phyloP scores from a whole-genome alignment of 441 rosid species.

The Corymbia citriodora region DNA sequence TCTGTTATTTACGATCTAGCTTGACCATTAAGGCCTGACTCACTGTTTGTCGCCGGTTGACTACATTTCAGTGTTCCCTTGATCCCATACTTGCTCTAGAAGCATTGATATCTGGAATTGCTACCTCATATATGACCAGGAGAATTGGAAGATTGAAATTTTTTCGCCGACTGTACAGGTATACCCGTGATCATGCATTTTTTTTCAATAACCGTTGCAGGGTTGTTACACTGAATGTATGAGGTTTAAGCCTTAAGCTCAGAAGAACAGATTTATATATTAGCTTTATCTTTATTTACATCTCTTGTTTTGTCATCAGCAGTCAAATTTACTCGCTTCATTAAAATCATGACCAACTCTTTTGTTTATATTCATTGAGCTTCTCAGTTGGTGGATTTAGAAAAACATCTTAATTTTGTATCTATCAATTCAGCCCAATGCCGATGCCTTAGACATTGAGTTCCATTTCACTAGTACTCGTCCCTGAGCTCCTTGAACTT shows the following conservation, averaged over 20 bases:
- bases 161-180: conserved; percentile 45
- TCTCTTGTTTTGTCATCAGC: neutral
- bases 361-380: neutral
- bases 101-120: conserved; percentile 44
- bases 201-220: neutral
- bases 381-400: neutral
- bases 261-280: neutral
- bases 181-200: conserved; percentile 6
- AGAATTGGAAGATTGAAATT: conserved; percentile 39
- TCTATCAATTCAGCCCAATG: neutral
- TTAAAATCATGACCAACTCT: neutral
- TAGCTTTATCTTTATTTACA: neutral
- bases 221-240: neutral
- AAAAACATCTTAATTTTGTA: neutral
- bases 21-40: neutral
- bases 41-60: neutral
- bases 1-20: neutral
- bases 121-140: conserved; percentile 35
- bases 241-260: neutral
- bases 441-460: neutral
- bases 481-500: neutral
- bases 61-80: conserved; percentile 48
- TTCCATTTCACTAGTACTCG: neutral
- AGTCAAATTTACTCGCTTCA: neutral
- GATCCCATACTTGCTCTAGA: conserved; percentile 74